These are phyloP conservation scores for Myxozyma kluyveri DNA, from an alignment of 805 yeast species.

Conservation along the genomic window DNA sequence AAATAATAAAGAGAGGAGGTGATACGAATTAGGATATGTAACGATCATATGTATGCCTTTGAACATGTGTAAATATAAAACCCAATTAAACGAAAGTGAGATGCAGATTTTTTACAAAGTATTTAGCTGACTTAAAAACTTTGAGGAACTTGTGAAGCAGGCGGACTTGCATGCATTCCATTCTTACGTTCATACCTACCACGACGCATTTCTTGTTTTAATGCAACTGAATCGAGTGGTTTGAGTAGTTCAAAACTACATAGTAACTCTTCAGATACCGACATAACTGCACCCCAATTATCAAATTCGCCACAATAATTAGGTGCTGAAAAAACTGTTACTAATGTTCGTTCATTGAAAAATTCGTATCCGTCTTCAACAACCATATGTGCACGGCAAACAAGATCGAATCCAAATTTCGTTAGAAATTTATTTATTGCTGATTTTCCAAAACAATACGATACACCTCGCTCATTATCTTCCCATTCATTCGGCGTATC, in stretches of 20 bases:
- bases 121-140: constrained; percentile 30
- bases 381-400: constrained; percentile 86
- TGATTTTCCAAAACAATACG: constrained; percentile 73
- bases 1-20: too few species aligned
- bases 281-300: constrained; percentile 98
- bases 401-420: constrained; percentile 75
- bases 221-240: constrained; percentile 88
- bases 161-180: constrained; percentile 39
- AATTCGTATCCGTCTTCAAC: constrained; percentile 79
- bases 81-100: too few species aligned
- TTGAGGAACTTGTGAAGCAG: constrained; percentile 33
- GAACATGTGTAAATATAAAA: too few species aligned
- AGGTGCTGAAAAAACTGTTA: constrained; percentile 73
- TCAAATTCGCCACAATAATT: constrained; percentile 82
- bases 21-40: too few species aligned
- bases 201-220: constrained; percentile 84
- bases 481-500: constrained; percentile 83
- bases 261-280: constrained; percentile 85
- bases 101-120: too few species aligned
- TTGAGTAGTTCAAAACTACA: constrained; percentile 92
- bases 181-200: constrained; percentile 67
- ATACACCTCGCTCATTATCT: constrained; percentile 81
- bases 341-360: constrained; percentile 67
- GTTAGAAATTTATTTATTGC: constrained; percentile 74
- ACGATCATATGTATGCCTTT: neutral